Evolutionary conservation across 495 filamentous ascomycete species (phyloP).

Genomic region (Penicillium diatomitis): DNA sequence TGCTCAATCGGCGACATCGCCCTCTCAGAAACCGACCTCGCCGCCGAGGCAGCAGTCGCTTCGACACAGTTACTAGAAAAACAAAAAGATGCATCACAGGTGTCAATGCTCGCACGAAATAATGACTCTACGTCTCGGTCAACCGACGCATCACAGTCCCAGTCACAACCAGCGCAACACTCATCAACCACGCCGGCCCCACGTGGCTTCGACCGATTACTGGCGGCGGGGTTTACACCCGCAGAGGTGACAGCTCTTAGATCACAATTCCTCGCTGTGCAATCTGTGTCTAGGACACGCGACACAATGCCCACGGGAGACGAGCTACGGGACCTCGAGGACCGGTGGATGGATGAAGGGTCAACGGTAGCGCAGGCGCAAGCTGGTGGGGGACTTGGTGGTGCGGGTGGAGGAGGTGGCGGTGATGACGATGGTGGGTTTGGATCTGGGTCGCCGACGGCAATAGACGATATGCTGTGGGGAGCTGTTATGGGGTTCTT

Average conservation of each 20-base stretch:
- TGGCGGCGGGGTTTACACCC: conserved; percentile 67
- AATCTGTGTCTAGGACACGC: conserved; percentile 66
- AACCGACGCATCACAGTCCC: neutral
- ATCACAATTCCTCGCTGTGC: conserved; percentile 74
- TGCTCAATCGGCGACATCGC: conserved; percentile 68
- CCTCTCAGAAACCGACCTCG: conserved; percentile 58
- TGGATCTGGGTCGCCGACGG: conserved; percentile 34
- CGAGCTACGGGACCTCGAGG: conserved; percentile 61
- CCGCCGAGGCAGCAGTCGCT: conserved; percentile 51
- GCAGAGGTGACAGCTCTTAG: conserved; percentile 74
- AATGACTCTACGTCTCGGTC: neutral
- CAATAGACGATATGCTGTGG: conserved; percentile 77
- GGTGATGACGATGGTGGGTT: conserved; percentile 49
- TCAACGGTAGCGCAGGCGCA: conserved; percentile 33
- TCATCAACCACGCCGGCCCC: conserved; percentile 51
- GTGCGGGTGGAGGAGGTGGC: conserved; percentile 24
- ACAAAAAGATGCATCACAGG: conserved; percentile 2
- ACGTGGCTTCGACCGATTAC: conserved; percentile 80
- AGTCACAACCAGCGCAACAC: conserved; percentile 8
- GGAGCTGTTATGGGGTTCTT: conserved; percentile 88
- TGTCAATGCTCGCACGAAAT: no score
- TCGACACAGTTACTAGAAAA: conserved; percentile 21
- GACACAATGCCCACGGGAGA: conserved; percentile 70
- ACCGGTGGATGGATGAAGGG: conserved; percentile 84
- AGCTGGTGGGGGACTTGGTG: conserved; percentile 14